These are phyloP conservation scores for Protomyces arabidopsidicola DNA, from an alignment of 1,139 yeast species.

Conservation along the genomic window DNA sequence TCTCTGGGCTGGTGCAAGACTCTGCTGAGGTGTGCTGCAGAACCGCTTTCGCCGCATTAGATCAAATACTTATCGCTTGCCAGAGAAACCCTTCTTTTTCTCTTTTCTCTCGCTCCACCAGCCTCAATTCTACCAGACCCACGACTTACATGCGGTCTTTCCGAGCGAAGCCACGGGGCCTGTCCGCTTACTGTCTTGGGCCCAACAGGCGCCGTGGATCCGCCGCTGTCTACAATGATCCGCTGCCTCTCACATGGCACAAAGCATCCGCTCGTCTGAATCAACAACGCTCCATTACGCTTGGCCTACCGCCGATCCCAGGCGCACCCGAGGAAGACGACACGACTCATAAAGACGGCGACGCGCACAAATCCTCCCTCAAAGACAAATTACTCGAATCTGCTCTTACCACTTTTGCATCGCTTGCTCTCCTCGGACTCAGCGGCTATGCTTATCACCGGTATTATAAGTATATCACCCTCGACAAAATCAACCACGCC, in stretches of 20 bases:
- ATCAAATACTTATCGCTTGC: no score
- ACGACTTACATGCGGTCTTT: no score
- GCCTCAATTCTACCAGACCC: no score
- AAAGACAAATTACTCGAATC: constrained; percentile 51
- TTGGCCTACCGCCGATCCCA: constrained; percentile 19
- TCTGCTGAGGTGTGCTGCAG: no score
- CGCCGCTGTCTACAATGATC: not conserved
- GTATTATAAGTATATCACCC: constrained; percentile 56
- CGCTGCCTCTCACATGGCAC: not conserved
- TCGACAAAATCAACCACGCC: constrained; percentile 61
- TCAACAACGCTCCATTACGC: constrained; percentile 12
- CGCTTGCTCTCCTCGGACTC: constrained; percentile 62
- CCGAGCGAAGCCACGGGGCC: no score
- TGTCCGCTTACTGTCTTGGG: not conserved
- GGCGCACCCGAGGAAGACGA: constrained; percentile 3
- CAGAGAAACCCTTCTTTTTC: no score
- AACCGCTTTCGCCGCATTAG: no score
- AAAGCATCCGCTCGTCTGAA: not conserved
- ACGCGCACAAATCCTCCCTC: not conserved
- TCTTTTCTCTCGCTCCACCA: no score
- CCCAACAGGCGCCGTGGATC: not conserved
- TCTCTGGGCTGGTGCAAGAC: no score
- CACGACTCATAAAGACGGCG: not conserved
- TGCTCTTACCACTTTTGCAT: constrained; percentile 69
- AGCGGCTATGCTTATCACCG: constrained; percentile 70